A percentile compares a stretch with the other conserved stretches of the same genome.
phyloP scores from a whole-genome alignment of 495 filamentous ascomycete genomes.

The Bathelium albidoporum region DNA sequence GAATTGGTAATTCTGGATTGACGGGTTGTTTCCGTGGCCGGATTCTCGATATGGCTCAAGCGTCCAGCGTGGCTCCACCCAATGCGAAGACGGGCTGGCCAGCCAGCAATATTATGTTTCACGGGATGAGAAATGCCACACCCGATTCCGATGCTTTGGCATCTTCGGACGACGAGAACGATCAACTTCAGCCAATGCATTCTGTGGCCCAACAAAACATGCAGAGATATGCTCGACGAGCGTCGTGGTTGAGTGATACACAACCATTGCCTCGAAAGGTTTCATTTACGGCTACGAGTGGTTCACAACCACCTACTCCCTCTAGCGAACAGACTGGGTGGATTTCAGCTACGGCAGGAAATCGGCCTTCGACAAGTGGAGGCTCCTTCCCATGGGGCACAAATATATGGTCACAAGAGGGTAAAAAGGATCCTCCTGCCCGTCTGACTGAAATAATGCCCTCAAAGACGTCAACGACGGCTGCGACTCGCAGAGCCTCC shows the following conservation, averaged over 20 bases:
- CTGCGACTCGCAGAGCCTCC: not conserved
- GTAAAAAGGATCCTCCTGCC: slow-evolving; percentile 63
- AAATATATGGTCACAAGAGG: slow-evolving; percentile 66
- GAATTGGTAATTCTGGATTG: not conserved
- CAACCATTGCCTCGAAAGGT: slow-evolving; percentile 3
- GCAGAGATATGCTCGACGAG: slow-evolving; percentile 28
- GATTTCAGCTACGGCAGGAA: slow-evolving; percentile 42
- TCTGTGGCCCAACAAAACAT: slow-evolving; percentile 5
- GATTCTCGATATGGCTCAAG: not conserved
- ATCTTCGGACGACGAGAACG: slow-evolving; percentile 84
- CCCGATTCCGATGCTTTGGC: slow-evolving; percentile 88
- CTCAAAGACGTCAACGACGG: slow-evolving; percentile 53
- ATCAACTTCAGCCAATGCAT: slow-evolving; percentile 35
- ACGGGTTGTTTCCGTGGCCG: too few species aligned
- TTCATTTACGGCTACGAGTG: slow-evolving; percentile 8
- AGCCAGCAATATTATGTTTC: not conserved
- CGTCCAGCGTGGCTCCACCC: not conserved
- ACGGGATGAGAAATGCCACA: slow-evolving; percentile 42
- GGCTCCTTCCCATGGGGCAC: slow-evolving; percentile 62
- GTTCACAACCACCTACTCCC: slow-evolving; percentile 8
- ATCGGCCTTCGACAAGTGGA: slow-evolving; percentile 28
- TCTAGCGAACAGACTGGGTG: slow-evolving; percentile 22
- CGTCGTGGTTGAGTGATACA: slow-evolving; percentile 47
- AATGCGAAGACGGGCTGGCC: not conserved
- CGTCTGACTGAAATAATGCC: slow-evolving; percentile 65